phyloP scores from a whole-genome alignment of 2,329 filamentous ascomycete genomes.

The Aureobasidium namibiae region DNA sequence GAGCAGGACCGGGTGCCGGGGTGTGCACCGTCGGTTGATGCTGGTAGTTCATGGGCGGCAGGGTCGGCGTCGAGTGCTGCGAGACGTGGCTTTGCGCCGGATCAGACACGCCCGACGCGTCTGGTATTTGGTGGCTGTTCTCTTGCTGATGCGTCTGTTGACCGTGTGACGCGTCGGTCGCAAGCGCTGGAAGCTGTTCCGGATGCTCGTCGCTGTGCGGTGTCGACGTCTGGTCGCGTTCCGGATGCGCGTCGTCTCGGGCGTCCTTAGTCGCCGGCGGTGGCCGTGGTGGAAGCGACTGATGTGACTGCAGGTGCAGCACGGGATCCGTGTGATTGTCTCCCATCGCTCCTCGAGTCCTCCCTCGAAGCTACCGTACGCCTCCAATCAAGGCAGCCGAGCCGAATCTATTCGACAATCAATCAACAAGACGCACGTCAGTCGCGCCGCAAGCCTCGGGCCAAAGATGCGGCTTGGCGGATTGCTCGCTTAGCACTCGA shows the following conservation, averaged over 20 bases:
- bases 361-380: neutral
- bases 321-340: constrained; percentile 2
- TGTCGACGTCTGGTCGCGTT: neutral
- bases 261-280: neutral
- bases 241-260: neutral
- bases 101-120: constrained; percentile 3
- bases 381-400: constrained; percentile 9
- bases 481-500: constrained; percentile 4
- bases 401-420: constrained; percentile 7
- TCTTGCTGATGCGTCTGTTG: neutral
- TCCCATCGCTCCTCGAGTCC: neutral
- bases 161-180: neutral
- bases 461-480: constrained; percentile 6
- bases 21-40: neutral
- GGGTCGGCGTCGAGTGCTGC: neutral
- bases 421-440: constrained; percentile 11
- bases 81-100: constrained; percentile 6
- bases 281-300: neutral
- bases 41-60: constrained; percentile 10
- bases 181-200: neutral
- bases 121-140: neutral
- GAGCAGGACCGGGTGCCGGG: neutral
- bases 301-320: constrained; percentile 5
- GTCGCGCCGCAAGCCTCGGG: constrained; percentile 9
- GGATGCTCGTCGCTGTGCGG: neutral